phyloP scores from a whole-genome alignment of 2,329 filamentous ascomycete genomes.

The Phoma sp. region DNA sequence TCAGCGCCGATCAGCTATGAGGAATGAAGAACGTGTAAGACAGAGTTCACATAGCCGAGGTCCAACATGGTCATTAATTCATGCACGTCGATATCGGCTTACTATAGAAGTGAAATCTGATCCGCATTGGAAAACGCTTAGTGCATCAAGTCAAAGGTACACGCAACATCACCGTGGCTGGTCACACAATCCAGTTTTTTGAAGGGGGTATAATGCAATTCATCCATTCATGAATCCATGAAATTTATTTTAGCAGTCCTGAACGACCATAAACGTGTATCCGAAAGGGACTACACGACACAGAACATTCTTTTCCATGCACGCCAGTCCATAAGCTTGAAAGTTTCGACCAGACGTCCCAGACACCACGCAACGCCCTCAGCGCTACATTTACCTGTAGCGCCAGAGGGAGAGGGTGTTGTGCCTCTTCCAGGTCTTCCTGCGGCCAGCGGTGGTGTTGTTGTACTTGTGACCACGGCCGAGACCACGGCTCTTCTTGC shows the following conservation, averaged over 20 bases:
- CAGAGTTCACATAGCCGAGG: not conserved
- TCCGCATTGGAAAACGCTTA: not conserved
- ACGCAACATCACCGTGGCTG: not conserved
- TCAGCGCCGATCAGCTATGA: constrained; percentile 48
- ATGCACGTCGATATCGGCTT: no score
- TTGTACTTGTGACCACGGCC: constrained; percentile 99
- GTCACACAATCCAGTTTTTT: constrained; percentile 8
- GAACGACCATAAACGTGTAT: constrained; percentile 26
- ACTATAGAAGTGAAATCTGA: no score
- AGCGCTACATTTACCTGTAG: constrained; percentile 73
- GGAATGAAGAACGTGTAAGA: not conserved
- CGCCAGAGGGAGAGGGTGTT: constrained; percentile 99
- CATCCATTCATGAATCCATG: constrained; percentile 41
- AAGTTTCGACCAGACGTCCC: constrained; percentile 40
- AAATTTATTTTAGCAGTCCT: constrained; percentile 38
- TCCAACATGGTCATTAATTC: not conserved
- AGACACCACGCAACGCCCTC: constrained; percentile 35
- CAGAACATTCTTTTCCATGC: constrained; percentile 43
- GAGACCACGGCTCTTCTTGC: constrained; percentile 99
- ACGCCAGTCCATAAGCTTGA: constrained; percentile 42
- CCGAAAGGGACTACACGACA: constrained; percentile 39
- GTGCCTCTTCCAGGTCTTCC: constrained; percentile 99
- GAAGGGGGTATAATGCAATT: constrained; percentile 28
- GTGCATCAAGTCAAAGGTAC: not conserved
- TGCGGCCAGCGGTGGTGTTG: constrained; percentile 95